Base-by-base conservation (phyloP, 2,329 filamentous ascomycete species). In the Trichoderma pleuroti region DNA sequence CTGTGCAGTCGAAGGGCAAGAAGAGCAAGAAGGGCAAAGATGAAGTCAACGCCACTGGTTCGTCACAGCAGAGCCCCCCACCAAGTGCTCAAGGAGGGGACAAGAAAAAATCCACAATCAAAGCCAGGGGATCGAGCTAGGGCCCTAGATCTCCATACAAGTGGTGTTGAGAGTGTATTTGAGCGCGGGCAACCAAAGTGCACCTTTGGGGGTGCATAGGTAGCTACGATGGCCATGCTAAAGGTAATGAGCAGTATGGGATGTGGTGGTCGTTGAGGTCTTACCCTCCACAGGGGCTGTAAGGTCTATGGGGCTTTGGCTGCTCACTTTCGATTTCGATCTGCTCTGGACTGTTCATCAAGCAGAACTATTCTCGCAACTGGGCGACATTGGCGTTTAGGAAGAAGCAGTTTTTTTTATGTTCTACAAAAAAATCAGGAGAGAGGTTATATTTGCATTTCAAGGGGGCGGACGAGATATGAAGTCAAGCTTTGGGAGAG, bases 11-110 rank as follows among this genome's bases (percentile, higher is more conserved):
- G 68, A 78, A 78, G 71, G 72, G 66, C 36, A 73, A 77, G 72
- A 79, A 78, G 68, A 49, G 71, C 9, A 79, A 76, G 71, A 80
- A 77, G 73, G 71, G 73, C 68, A 80, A 78, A 72, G 76, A 75
- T 10, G 77, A 77, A 69, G 70, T 74, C 18, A 68, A 71, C 16
- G 65, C 59, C 14, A 68, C 59, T 12, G 61, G 66, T 16, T 70
- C 73, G 2, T 71, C 70, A 4, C 72, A 72, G 21, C 74, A 74
- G 65, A 74, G 71, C 54, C 72, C 73, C 16, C 70, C 74, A 12
- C 70, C 74, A n/a, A 75, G 74, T 46, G 72, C 72, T 21, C 75
- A 76, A 49, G 34, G 66, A 0, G 54, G 62, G 6, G 54, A 60
- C 24, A 73, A 74, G 70, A 72, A 54, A 26, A 71, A 63, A n/a